Percentiles rank a stretch among this genome's conserved stretches.
Evolutionary conservation across 2,329 filamentous ascomycete genomes (phyloP).

Genomic region (Pestalotiopsis sp.): DNA sequence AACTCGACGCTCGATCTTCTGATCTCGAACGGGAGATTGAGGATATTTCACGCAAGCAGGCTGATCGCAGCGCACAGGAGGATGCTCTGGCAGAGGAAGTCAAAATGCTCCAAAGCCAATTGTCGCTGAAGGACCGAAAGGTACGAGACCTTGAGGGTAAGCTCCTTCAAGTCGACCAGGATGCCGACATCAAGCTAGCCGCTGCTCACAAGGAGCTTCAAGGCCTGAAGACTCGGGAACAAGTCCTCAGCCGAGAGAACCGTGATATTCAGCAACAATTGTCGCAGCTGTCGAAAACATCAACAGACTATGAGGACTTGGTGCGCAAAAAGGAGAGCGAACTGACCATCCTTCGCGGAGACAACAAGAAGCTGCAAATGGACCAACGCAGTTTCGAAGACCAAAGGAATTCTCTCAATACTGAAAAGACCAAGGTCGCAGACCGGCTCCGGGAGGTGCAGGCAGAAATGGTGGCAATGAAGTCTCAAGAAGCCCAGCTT

Average conservation of each 20-base stretch:
- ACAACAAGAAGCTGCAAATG: constrained; percentile 80
- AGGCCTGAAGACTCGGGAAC: constrained; percentile 70
- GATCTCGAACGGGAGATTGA: constrained; percentile 72
- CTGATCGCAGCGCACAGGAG: constrained; percentile 75
- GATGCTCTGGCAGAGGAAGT: constrained; percentile 79
- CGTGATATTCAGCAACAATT: constrained; percentile 82
- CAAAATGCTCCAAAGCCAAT: constrained; percentile 87
- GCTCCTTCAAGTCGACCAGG: constrained; percentile 82
- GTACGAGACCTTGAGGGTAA: constrained; percentile 83
- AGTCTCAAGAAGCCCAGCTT: constrained; percentile 79
- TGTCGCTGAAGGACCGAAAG: constrained; percentile 87
- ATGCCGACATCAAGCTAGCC: constrained; percentile 82
- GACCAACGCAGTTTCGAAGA: constrained; percentile 79
- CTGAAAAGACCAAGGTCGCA: constrained; percentile 79
- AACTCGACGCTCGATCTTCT: constrained; percentile 66
- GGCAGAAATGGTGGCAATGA: constrained; percentile 85
- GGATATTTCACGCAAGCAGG: constrained; percentile 70
- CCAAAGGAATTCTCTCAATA: constrained; percentile 70
- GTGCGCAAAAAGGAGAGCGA: constrained; percentile 95
- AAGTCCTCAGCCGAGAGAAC: constrained; percentile 79
- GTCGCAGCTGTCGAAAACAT: constrained; percentile 83
- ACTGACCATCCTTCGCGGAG: constrained; percentile 78
- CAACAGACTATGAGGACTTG: constrained; percentile 92
- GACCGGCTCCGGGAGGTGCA: constrained; percentile 80
- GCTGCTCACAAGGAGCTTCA: constrained; percentile 79